Conservation (phyloP, 2,329 filamentous ascomycete genomes). For the Plenodomus lindquistii region DNA sequence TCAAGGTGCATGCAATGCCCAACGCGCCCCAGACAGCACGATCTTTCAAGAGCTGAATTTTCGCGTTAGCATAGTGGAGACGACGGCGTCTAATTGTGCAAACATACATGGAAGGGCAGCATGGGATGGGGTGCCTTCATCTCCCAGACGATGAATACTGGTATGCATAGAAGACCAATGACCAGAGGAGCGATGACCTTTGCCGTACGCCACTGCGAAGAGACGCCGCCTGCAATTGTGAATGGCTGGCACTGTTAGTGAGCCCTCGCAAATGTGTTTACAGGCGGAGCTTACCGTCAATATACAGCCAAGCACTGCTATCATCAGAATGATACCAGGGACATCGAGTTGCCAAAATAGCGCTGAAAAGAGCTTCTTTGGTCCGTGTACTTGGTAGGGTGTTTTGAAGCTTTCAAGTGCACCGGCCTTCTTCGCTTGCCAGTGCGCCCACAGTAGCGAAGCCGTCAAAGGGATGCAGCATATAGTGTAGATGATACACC, state of each 20-base stretch:
- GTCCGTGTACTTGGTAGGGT: slow-evolving; percentile 50
- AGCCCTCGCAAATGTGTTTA: neutral
- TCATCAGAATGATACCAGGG: slow-evolving; percentile 54
- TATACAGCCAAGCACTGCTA: slow-evolving; percentile 53
- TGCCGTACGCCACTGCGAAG: slow-evolving; percentile 55
- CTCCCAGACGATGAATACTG: slow-evolving; percentile 61
- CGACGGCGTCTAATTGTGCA: neutral
- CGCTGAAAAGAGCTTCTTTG: slow-evolving; percentile 42
- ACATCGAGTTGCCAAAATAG: slow-evolving; percentile 62
- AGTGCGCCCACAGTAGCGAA: slow-evolving; percentile 55
- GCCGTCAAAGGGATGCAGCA: slow-evolving; percentile 60
- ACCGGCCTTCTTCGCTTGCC: slow-evolving; percentile 55
- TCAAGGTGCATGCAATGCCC: slow-evolving; percentile 49
- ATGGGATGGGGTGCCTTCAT: slow-evolving; percentile 55
- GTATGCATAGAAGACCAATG: slow-evolving; percentile 55
- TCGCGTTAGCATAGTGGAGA: neutral
- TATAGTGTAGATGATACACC: slow-evolving; percentile 61
- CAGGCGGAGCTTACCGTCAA: slow-evolving; percentile 34
- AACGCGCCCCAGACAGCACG: slow-evolving; percentile 67
- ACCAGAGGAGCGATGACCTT: slow-evolving; percentile 57
- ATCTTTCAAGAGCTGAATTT: slow-evolving; percentile 57
- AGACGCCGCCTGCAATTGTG: slow-evolving; percentile 57
- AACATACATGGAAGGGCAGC: slow-evolving; percentile 56
- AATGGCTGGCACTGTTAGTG: slow-evolving; percentile 42
- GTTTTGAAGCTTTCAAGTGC: slow-evolving; percentile 52